Evolutionary conservation across 768 basidiomycete genomes (phyloP).

Genomic region (Collybia mongolica): DNA sequence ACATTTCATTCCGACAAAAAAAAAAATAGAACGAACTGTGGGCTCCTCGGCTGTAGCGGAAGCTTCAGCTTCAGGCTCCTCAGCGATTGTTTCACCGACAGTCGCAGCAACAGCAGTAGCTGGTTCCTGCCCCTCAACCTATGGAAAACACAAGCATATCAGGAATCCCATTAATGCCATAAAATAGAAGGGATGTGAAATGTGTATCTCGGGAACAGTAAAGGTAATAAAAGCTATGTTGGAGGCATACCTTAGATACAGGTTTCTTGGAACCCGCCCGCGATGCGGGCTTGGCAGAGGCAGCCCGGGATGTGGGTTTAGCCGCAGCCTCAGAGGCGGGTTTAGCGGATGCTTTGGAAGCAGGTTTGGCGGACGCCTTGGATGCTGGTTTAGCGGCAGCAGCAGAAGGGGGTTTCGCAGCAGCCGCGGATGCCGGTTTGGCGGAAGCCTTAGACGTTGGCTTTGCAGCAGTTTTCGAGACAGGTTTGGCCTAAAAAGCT

Average conservation of each 20-base stretch:
- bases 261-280: constrained; percentile 63
- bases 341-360: constrained; percentile 42
- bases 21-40: constrained; percentile 1
- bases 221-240: background rate
- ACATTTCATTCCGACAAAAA: background rate
- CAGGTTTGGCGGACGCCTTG: constrained; percentile 36
- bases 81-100: constrained; percentile 49
- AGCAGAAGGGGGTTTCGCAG: constrained; percentile 34
- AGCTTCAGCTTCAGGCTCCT: constrained; percentile 50
- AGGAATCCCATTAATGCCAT: background rate
- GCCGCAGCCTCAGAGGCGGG: constrained; percentile 38
- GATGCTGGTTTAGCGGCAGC: constrained; percentile 32
- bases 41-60: constrained; percentile 21
- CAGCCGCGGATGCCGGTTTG: constrained; percentile 34
- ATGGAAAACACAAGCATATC: constrained; percentile 5
- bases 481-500: constrained; percentile 39
- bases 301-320: constrained; percentile 43
- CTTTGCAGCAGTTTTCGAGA: constrained; percentile 33
- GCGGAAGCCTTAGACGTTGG: constrained; percentile 27
- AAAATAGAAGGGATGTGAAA: background rate
- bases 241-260: constrained; percentile 50
- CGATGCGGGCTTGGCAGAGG: constrained; percentile 52
- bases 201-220: constrained; percentile 1
- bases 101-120: constrained; percentile 33
- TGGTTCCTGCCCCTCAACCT: constrained; percentile 39